phyloP scores from a whole-genome alignment of 306 rosid species.

The Vachellia pachyceras region DNA sequence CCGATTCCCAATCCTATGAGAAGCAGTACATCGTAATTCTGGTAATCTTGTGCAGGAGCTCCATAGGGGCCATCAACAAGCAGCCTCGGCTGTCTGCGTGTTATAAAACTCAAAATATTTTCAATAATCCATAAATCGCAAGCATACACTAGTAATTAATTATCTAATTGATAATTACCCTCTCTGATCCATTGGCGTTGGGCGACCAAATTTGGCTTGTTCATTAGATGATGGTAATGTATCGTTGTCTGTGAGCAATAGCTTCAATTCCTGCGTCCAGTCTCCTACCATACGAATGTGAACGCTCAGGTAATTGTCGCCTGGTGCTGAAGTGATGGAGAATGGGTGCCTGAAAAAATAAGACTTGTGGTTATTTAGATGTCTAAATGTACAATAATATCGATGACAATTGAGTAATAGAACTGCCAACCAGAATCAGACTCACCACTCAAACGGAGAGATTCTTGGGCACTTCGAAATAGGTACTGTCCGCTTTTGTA shows the following conservation, averaged over 20 bases:
- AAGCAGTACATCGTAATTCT: conserved; percentile 75
- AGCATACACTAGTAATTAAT: neutral
- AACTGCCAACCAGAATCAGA: neutral
- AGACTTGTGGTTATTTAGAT: conserved; percentile 19
- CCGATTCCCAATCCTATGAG: conserved; percentile 98
- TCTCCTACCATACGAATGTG: conserved; percentile 92
- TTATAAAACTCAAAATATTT: conserved; percentile 1
- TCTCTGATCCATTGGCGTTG: conserved; percentile 49
- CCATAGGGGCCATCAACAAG: conserved; percentile 93
- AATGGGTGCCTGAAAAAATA: conserved; percentile 82
- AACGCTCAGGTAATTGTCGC: conserved; percentile 83
- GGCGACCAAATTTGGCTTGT: conserved; percentile 52
- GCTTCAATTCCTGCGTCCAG: conserved; percentile 84
- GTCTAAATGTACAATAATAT: neutral
- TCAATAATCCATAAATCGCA: conserved; percentile 19
- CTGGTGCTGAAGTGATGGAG: conserved; percentile 93
- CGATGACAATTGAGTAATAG: conserved; percentile 4
- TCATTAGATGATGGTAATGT: conserved; percentile 37
- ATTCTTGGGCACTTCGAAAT: conserved; percentile 87
- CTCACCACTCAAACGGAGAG: conserved; percentile 92
- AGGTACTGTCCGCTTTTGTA: conserved; percentile 97
- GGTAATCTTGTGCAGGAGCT: conserved; percentile 92
- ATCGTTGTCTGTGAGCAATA: conserved; percentile 58
- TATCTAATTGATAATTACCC: conserved; percentile 43
- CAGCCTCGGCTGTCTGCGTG: conserved; percentile 72